A percentile compares a stretch with the other conserved stretches of the same genome.
Conservation (phyloP, 345 rosid genomes). For the Eucalyptus microcorys region DNA sequence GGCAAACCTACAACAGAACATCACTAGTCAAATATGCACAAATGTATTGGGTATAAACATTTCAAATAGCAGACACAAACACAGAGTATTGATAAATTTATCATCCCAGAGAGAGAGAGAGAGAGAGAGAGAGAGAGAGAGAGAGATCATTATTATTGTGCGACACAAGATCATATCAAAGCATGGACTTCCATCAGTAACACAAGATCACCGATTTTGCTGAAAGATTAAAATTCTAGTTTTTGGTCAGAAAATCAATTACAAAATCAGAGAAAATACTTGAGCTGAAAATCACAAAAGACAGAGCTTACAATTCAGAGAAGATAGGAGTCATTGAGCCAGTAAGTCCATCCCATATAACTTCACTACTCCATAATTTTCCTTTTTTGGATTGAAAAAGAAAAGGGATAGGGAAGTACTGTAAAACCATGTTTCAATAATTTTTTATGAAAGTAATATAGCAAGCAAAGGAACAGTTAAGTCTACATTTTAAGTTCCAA, state of each 20-base stretch:
- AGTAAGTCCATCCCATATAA: neutral
- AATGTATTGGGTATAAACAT: neutral
- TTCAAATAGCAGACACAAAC: neutral
- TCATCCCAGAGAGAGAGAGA: neutral
- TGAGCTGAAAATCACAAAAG: neutral
- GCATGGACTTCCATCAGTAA: neutral
- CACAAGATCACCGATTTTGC: neutral
- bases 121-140: neutral
- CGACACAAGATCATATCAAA: neutral
- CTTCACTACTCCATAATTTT: neutral
- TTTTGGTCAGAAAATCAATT: neutral
- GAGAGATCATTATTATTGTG: neutral
- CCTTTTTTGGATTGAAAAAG: neutral
- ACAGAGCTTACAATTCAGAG: neutral
- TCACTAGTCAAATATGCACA: neutral
- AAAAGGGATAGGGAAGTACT: neutral
- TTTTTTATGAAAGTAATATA: neutral
- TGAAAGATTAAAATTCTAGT: neutral
- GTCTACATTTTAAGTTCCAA: neutral
- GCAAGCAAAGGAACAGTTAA: neutral
- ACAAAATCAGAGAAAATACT: neutral
- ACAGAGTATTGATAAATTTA: neutral
- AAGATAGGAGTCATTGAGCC: neutral
- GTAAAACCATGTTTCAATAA: neutral
- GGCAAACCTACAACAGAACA: neutral